These are phyloP conservation scores for Zea luxurians DNA, from an alignment of 176 grass and related monocot genomes.

Conservation along the genomic window DNA sequence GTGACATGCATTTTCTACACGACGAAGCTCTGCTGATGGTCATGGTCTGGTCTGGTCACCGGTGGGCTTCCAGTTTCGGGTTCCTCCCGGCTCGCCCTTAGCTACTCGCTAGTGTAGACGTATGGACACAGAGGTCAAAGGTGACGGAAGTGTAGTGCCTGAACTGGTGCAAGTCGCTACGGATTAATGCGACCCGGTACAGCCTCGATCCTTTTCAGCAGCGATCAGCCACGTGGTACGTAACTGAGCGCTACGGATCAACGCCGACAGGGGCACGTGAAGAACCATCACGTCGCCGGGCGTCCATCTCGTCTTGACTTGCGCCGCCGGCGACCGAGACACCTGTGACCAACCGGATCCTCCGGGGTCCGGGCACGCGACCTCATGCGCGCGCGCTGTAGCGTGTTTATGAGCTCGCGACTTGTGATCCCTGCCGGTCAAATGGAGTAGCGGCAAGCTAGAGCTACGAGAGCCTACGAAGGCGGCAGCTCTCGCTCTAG, in stretches of 20 bases:
- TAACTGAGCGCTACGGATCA: not conserved
- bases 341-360: not conserved
- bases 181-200: not conserved
- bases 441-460: not conserved
- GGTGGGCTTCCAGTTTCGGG: too few relatives aligned
- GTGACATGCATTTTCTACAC: too few relatives aligned
- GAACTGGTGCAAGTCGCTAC: not conserved
- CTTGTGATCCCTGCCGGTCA: constrained; percentile 16
- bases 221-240: not conserved
- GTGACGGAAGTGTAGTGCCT: not conserved
- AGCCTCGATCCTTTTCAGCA: not conserved
- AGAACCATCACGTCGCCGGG: not conserved
- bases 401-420: constrained; percentile 32
- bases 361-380: constrained; percentile 4
- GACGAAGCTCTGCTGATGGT: too few relatives aligned
- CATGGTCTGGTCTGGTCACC: too few relatives aligned
- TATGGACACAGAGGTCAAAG: not conserved
- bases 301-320: not conserved
- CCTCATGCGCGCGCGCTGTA: not conserved
- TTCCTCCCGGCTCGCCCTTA: too few relatives aligned
- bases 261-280: not conserved
- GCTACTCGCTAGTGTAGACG: not conserved
- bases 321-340: constrained; percentile 23
- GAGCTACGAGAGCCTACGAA: not conserved
- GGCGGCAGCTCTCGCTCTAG: not conserved